phyloP scores from a whole-genome alignment of 2,329 filamentous ascomycete genomes.

The Paraphoma sp. region DNA sequence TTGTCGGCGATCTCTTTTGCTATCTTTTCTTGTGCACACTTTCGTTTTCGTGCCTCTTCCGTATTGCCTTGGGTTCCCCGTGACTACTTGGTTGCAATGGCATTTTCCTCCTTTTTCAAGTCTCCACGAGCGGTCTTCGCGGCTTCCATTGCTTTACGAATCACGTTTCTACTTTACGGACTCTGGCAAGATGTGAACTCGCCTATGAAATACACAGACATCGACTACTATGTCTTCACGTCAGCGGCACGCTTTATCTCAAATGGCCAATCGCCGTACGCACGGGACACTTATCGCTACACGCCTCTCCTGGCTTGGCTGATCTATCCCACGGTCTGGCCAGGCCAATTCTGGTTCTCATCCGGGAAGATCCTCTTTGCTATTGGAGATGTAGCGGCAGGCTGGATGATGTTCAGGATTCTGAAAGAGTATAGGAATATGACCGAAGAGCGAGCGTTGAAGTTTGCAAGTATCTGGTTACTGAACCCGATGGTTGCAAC shows the following conservation, averaged over 20 bases:
- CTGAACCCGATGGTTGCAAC: conserved; percentile 98
- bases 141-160: conserved; percentile 67
- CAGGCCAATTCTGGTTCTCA: conserved; percentile 69
- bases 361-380: conserved; percentile 91
- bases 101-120: conserved; percentile 41
- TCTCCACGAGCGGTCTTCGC: conserved; percentile 49
- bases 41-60: conserved; percentile 3
- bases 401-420: conserved; percentile 73
- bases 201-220: conserved; percentile 96
- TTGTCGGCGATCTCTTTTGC: neutral
- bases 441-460: conserved; percentile 62
- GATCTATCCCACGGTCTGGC: conserved; percentile 77
- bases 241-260: conserved; percentile 84
- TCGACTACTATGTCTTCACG: conserved; percentile 98
- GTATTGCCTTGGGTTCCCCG: neutral
- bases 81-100: conserved; percentile 19
- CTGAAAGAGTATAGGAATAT: conserved; percentile 50
- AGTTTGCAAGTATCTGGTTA: conserved; percentile 87
- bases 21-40: neutral
- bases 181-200: conserved; percentile 91
- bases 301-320: conserved; percentile 94
- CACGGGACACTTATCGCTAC: conserved; percentile 93
- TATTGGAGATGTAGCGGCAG: conserved; percentile 80
- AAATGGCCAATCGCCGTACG: conserved; percentile 76
- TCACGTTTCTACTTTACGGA: conserved; percentile 81